Percentiles rank a stretch among this genome's conserved stretches.
Evolutionary conservation across 139 green algal species (phyloP).

Genomic region (Zygnema circumcarinatum): DNA sequence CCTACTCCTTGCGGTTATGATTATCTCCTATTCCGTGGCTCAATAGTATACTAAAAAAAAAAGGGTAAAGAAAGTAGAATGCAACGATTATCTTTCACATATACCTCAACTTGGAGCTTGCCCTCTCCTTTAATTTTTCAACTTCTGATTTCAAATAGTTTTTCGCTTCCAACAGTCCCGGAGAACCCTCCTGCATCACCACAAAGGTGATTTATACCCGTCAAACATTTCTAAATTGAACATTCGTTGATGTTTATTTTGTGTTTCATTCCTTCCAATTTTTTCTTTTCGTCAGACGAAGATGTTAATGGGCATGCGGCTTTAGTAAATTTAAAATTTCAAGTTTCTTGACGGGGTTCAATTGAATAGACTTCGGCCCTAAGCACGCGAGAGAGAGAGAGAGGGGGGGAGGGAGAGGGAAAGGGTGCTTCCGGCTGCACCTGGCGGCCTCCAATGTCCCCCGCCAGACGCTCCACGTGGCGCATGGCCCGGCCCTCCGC

Average conservation of each 20-base stretch:
- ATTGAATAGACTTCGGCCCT: no score
- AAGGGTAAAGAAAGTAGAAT: no score
- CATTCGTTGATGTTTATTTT: neutral
- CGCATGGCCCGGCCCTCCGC: slow-evolving; percentile 49
- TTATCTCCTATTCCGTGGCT: no score
- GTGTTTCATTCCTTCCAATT: neutral
- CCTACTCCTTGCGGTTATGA: no score
- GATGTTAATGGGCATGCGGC: no score
- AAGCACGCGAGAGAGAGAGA: no score
- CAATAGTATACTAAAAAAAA: no score
- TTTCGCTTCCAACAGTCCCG: neutral
- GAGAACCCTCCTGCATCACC: slow-evolving; percentile 21
- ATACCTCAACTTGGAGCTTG: slow-evolving; percentile 15
- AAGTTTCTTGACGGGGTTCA: no score
- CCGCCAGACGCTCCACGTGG: slow-evolving; percentile 29
- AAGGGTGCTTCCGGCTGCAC: neutral
- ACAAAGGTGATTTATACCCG: neutral
- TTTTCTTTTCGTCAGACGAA: no score
- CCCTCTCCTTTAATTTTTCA: neutral
- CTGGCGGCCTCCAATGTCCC: slow-evolving; percentile 40
- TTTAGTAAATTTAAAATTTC: neutral
- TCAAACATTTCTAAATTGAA: neutral
- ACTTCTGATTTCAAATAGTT: neutral
- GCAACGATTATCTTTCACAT: no score
- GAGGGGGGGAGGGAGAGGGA: neutral